Evolutionary conservation across 1,284 basidiomycete species (phyloP).

Genomic region (Peniophora sp.): DNA sequence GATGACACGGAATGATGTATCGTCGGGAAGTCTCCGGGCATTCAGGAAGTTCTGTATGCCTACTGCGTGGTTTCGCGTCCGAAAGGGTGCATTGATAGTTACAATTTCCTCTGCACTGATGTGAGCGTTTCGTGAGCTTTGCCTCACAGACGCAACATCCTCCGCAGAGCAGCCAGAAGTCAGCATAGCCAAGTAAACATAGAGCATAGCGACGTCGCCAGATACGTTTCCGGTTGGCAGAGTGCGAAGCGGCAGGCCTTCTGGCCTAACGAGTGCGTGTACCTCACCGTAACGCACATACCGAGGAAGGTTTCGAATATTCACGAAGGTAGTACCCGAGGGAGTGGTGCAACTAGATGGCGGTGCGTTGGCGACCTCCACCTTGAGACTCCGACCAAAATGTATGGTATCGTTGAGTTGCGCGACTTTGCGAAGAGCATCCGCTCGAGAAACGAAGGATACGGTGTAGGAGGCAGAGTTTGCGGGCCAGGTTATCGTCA

Average conservation of each 20-base stretch:
- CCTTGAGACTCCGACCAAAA: slow-evolving; percentile 32
- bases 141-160: background rate
- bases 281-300: slow-evolving; percentile 10
- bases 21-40: slow-evolving; percentile 15
- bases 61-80: slow-evolving; percentile 38
- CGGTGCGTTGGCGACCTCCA: slow-evolving; percentile 29
- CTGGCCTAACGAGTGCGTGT: too few relatives aligned
- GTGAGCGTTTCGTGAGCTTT: slow-evolving; percentile 3
- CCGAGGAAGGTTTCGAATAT: slow-evolving; percentile 23
- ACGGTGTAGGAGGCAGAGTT: slow-evolving; percentile 32
- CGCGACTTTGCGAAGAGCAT: slow-evolving; percentile 20
- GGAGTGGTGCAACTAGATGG: slow-evolving; percentile 16
- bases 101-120: slow-evolving; percentile 18
- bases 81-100: slow-evolving; percentile 31
- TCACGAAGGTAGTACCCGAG: slow-evolving; percentile 23
- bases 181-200: too few relatives aligned
- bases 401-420: slow-evolving; percentile 24
- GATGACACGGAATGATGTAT: slow-evolving; percentile 19
- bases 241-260: too few relatives aligned
- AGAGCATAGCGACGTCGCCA: background rate
- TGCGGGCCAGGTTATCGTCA: slow-evolving; percentile 36
- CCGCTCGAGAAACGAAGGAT: slow-evolving; percentile 22
- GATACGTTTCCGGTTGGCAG: background rate
- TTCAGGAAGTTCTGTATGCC: slow-evolving; percentile 23
- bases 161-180: too few relatives aligned